phyloP scores from a whole-genome alignment of 768 basidiomycete species.

The Suillus subluteus region DNA sequence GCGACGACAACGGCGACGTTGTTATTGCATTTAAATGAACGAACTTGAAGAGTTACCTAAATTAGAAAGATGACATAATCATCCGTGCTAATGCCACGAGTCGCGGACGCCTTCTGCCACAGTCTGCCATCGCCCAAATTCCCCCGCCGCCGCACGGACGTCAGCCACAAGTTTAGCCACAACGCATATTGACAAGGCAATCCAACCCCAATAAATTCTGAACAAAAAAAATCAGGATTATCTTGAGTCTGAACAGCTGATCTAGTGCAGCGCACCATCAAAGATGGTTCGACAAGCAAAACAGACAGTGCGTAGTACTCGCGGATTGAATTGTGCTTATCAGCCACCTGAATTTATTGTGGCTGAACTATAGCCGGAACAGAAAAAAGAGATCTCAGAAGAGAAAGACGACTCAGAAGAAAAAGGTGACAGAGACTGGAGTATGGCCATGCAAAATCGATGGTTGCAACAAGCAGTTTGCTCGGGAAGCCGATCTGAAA shows the following conservation, averaged over 20 bases:
- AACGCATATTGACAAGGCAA: constrained; percentile 19
- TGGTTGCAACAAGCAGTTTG: constrained; percentile 82
- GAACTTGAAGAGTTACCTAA: constrained; percentile 8
- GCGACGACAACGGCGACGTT: no score
- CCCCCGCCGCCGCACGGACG: constrained; percentile 16
- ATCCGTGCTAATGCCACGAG: constrained; percentile 2
- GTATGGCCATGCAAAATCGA: constrained; percentile 83
- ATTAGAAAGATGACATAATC: constrained; percentile 6
- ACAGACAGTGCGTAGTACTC: constrained; percentile 36
- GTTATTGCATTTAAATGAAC: no score
- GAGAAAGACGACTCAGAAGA: constrained; percentile 44
- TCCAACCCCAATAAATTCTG: constrained; percentile 21
- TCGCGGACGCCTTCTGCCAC: constrained; percentile 14
- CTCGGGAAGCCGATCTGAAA: constrained; percentile 81
- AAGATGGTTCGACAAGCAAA: constrained; percentile 37
- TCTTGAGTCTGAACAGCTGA: constrained; percentile 10
- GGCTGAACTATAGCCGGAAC: constrained; percentile 35
- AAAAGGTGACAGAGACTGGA: constrained; percentile 53
- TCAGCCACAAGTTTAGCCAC: constrained; percentile 26
- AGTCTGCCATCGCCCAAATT: constrained; percentile 17
- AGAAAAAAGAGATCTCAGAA: constrained; percentile 46
- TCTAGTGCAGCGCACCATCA: constrained; percentile 16
- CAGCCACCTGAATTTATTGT: constrained; percentile 24
- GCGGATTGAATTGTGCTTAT: constrained; percentile 19
- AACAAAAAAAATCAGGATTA: constrained; percentile 7